Percentiles rank a stretch among this genome's conserved stretches.
Evolutionary conservation across 2,329 filamentous ascomycete genomes (phyloP).

Genomic region (Dactylellina haptotyla): DNA sequence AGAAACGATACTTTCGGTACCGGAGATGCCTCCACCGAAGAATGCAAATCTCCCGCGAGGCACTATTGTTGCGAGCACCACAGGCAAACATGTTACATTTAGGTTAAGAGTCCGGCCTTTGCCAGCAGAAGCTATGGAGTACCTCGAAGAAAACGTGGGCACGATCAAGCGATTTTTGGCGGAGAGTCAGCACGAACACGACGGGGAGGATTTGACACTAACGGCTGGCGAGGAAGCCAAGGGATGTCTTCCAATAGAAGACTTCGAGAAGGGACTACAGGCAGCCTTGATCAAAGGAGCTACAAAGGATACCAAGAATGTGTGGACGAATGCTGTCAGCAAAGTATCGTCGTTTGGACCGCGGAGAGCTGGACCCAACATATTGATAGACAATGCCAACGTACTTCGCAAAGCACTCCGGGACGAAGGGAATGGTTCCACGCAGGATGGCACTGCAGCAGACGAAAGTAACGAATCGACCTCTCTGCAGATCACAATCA

Average conservation of each 20-base stretch:
- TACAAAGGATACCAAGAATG: slow-evolving; percentile 76
- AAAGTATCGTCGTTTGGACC: slow-evolving; percentile 92
- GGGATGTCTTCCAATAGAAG: slow-evolving; percentile 73
- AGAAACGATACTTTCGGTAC: slow-evolving; percentile 85
- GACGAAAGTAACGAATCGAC: slow-evolving; percentile 56
- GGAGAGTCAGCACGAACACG: slow-evolving; percentile 66
- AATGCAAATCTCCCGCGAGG: slow-evolving; percentile 86
- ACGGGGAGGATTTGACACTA: slow-evolving; percentile 63
- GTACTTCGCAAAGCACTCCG: slow-evolving; percentile 72
- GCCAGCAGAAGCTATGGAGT: slow-evolving; percentile 80
- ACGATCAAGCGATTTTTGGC: slow-evolving; percentile 83
- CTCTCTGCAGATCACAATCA: slow-evolving; percentile 62
- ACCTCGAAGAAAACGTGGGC: slow-evolving; percentile 80
- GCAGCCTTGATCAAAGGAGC: slow-evolving; percentile 71
- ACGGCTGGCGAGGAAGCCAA: slow-evolving; percentile 68
- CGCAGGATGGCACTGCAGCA: slow-evolving; percentile 54
- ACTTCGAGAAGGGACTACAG: slow-evolving; percentile 79
- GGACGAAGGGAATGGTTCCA: slow-evolving; percentile 55
- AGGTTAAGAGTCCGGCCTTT: slow-evolving; percentile 81
- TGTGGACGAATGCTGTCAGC: slow-evolving; percentile 80
- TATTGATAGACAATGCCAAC: slow-evolving; percentile 75
- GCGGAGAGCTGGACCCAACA: slow-evolving; percentile 82
- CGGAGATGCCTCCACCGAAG: slow-evolving; percentile 90
- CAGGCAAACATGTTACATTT: slow-evolving; percentile 85
- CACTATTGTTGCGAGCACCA: slow-evolving; percentile 77